These are phyloP conservation scores for Hymenoscyphus scutula DNA, from an alignment of 2,329 filamentous ascomycete species.

Conservation along the genomic window DNA sequence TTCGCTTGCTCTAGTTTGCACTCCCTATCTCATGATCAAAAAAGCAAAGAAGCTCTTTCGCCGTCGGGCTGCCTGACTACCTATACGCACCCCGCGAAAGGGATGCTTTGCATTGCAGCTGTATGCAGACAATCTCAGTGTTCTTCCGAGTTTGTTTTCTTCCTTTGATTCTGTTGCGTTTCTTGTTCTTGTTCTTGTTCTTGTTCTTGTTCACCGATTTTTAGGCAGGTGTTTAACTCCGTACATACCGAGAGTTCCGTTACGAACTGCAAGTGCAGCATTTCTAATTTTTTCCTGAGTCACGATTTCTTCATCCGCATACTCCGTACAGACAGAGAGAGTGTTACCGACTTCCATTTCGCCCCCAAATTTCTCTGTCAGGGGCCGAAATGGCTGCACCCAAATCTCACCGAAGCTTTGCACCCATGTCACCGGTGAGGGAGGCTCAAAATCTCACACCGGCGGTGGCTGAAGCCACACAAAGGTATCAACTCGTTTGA, in stretches of 20 bases:
- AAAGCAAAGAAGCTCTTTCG: not conserved
- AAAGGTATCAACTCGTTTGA: not conserved
- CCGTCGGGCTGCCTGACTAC: not conserved
- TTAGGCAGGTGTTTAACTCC: not conserved
- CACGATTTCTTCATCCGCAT: not conserved
- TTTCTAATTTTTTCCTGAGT: not conserved
- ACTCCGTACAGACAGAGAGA: too few species aligned
- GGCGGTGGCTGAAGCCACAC: not conserved
- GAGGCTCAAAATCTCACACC: not conserved
- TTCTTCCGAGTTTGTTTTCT: not conserved
- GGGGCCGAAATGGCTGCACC: not conserved
- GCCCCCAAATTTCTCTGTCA: not conserved
- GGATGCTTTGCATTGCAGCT: not conserved
- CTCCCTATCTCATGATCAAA: not conserved
- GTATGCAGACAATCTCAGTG: not conserved
- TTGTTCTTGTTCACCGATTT: not conserved
- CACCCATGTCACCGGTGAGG: not conserved
- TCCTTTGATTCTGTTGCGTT: not conserved
- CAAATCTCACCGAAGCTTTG: not conserved
- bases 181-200: not conserved
- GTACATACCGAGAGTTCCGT: not conserved
- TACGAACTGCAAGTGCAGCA: conserved; percentile 1
- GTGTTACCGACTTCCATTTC: not conserved
- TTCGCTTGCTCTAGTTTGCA: not conserved
- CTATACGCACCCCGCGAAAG: not conserved